Conservation (phyloP, 2,329 filamentous ascomycete genomes). For the Alternaria angustiovoidea region DNA sequence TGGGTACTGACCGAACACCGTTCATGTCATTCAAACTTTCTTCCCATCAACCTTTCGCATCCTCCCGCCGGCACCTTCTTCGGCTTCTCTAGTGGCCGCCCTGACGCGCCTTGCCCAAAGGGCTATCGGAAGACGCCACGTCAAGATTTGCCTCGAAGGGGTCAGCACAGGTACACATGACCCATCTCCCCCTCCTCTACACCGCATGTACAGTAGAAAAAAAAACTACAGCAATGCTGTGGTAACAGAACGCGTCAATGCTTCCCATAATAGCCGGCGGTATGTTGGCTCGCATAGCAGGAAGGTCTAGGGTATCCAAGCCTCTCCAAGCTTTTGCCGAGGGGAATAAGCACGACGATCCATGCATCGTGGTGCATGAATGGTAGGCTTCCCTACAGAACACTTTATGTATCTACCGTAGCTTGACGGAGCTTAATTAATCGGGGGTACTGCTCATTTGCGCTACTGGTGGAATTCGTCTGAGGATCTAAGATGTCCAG, state of each 20-base stretch:
- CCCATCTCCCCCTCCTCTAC: neutral
- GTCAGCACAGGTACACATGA: slow-evolving; percentile 2
- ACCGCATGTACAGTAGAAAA: neutral
- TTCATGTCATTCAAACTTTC: neutral
- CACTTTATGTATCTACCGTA: slow-evolving; percentile 6
- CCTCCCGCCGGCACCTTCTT: neutral
- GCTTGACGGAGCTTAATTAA: slow-evolving; percentile 11
- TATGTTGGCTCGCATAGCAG: neutral
- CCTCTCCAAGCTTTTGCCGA: slow-evolving; percentile 19
- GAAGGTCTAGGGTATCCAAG: slow-evolving; percentile 8
- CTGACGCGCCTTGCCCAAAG: slow-evolving; percentile 1
- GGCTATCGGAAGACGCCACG: neutral
- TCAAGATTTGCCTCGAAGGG: neutral
- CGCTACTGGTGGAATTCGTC: neutral
- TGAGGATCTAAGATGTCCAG: neutral
- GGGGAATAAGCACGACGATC: slow-evolving; percentile 12
- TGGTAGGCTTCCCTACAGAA: slow-evolving; percentile 14
- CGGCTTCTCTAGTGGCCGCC: neutral
- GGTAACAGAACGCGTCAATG: neutral
- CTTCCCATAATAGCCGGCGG: slow-evolving; percentile 4
- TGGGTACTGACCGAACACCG: neutral
- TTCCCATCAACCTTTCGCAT: neutral
- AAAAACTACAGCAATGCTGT: neutral
- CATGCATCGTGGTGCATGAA: slow-evolving; percentile 3
- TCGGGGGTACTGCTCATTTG: slow-evolving; percentile 7